phyloP scores from a whole-genome alignment of 352 stramenopile species.

The Phytophthora fragariae region DNA sequence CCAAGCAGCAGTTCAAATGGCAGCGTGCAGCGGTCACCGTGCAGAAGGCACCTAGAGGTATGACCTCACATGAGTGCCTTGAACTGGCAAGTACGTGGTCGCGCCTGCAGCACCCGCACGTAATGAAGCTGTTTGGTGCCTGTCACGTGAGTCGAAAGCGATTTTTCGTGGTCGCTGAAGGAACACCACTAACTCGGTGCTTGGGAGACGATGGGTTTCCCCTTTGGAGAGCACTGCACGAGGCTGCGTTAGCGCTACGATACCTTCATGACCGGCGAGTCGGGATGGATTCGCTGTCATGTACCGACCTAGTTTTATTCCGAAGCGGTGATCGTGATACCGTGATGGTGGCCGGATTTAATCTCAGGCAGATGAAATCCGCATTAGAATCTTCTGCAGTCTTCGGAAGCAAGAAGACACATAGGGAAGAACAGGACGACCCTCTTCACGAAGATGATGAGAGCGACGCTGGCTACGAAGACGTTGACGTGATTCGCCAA shows the following conservation, averaged over 20 bases:
- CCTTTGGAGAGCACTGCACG: constrained; percentile 40
- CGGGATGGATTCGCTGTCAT: constrained; percentile 34
- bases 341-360: constrained; percentile 35
- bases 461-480: constrained; percentile 23
- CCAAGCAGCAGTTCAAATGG: constrained; percentile 39
- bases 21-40: constrained; percentile 36
- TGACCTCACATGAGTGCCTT: constrained; percentile 26
- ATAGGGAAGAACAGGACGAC: constrained; percentile 17
- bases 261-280: constrained; percentile 39
- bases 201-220: constrained; percentile 36
- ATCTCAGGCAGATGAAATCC: constrained; percentile 34
- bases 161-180: constrained; percentile 43
- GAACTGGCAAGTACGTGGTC: constrained; percentile 36
- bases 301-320: constrained; percentile 42
- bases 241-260: constrained; percentile 35
- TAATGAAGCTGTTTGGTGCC: constrained; percentile 41
- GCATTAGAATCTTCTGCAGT: constrained; percentile 8
- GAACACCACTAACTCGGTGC: constrained; percentile 34
- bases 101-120: constrained; percentile 32
- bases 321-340: constrained; percentile 24
- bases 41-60: constrained; percentile 21
- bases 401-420: constrained; percentile 6
- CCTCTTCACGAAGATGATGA: constrained; percentile 32
- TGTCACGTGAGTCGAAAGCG: constrained; percentile 38
- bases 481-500: constrained; percentile 33